Evolutionary conservation across 2,329 filamentous ascomycete genomes (phyloP), one percentile per base, ranked within the genome.

Genomic region (Pseudogymnoascus sp.): DNA sequence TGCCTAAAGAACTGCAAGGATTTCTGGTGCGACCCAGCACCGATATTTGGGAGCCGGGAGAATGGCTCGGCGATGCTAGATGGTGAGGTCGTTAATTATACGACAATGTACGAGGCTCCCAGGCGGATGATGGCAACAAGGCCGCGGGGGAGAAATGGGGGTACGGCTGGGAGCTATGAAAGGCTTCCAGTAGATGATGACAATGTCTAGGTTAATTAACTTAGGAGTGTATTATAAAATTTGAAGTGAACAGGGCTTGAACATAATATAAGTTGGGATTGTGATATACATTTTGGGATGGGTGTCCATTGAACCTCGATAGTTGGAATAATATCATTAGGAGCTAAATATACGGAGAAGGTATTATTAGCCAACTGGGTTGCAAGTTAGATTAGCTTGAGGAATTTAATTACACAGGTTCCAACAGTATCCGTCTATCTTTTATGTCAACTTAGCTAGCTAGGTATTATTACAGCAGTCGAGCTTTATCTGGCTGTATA

Each of bases 11-110:
- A 99, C 73, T 99, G 95, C 76, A 88, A 85, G 68, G 96, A 99
- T 75, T 99, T 99, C 74, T 97, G 93, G 91, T 93, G 90, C 71
- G 95, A 97, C 73, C 86, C 90, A 1, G 88, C 90, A 1, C 89
- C 93, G 0, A 75, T 96, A 16, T 93, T 96, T 73, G 86, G 88
- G 9, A 85, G 82, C 69, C 83, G 88, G 64, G 86, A 90, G 70
- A 88, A 84, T 60, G 93, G 93, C 11, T 81, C 82, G 46, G 92
- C 89, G 0, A 78, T 92, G 73, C 77, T 99, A 6, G 90, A 87
- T 12, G 93, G 95, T 1, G 83, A 89, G 70, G 78, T 82, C 40
- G 85, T 99, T 56, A 91, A 97, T 76, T 99, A 97, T 75, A 90
- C 89, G 18, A 84, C 84, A 63, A 85, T 97, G 82, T 99, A 96